Percentiles rank a stretch among this genome's conserved stretches.
These are phyloP conservation scores for Tolypocladium endophyticum DNA, from an alignment of 2,329 filamentous ascomycete species.

Conservation along the genomic window DNA sequence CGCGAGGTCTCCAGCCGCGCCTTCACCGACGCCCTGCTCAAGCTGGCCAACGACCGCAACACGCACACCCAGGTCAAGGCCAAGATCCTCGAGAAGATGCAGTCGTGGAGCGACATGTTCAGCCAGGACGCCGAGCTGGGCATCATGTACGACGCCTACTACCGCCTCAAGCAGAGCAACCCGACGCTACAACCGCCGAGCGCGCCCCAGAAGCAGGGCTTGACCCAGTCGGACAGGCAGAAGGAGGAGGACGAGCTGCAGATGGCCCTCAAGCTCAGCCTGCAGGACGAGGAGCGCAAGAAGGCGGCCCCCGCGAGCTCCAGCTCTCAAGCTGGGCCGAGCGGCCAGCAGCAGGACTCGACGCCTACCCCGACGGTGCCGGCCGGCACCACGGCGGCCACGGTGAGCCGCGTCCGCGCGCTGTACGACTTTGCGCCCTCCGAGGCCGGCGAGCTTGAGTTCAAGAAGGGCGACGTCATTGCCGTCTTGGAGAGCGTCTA, in stretches of 20 bases:
- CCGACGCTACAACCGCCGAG: conserved; percentile 85
- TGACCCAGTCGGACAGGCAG: conserved; percentile 80
- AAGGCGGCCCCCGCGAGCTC: conserved; percentile 29
- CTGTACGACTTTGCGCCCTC: conserved; percentile 92
- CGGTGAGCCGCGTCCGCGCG: conserved; percentile 86
- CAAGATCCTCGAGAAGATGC: conserved; percentile 95
- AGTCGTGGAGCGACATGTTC: conserved; percentile 95
- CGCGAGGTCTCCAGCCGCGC: conserved; percentile 82
- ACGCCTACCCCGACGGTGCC: conserved; percentile 46
- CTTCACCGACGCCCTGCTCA: conserved; percentile 86
- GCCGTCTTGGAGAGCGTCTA: conserved; percentile 95
- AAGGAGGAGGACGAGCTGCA: conserved; percentile 97
- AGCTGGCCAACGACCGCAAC: conserved; percentile 87
- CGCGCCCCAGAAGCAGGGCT: conserved; percentile 83
- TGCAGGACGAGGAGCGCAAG: conserved; percentile 73
- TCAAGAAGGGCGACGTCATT: conserved; percentile 94
- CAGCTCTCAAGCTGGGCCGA: conserved; percentile 21
- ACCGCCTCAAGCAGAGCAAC: conserved; percentile 73
- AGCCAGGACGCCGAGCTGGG: conserved; percentile 79
- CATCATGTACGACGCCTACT: conserved; percentile 94
- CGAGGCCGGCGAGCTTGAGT: conserved; percentile 88
- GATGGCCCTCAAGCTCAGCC: conserved; percentile 84
- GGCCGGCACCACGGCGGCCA: conserved; percentile 87
- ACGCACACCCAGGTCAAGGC: conserved; percentile 94
- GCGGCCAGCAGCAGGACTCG: conserved; percentile 25